Conservation (phyloP, 2,329 filamentous ascomycete genomes). For the Fusarium buxicola region DNA sequence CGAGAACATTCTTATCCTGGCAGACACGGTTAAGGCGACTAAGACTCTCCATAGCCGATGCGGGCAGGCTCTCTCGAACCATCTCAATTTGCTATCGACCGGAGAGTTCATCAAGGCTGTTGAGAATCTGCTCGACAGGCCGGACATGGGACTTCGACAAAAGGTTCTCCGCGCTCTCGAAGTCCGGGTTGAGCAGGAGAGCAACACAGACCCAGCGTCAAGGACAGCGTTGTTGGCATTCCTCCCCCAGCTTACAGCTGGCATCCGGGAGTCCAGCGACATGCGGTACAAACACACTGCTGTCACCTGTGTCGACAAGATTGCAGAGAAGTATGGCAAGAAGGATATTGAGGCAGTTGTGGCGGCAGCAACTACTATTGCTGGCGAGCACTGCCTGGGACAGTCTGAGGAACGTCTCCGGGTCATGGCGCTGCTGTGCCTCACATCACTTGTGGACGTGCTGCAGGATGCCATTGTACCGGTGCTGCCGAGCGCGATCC, state of each 20-base stretch:
- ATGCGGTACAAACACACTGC: conserved; percentile 85
- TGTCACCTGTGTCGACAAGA: conserved; percentile 90
- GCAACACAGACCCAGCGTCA: conserved; percentile 74
- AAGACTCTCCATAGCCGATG: conserved; percentile 68
- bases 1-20: conserved; percentile 73
- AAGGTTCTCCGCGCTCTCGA: conserved; percentile 87
- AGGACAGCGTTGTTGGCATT: conserved; percentile 80
- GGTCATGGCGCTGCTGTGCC: conserved; percentile 86
- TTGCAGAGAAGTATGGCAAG: conserved; percentile 94
- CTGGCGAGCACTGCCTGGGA: conserved; percentile 80
- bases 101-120: conserved; percentile 90
- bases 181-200: conserved; percentile 79
- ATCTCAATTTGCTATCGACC: conserved; percentile 88
- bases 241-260: conserved; percentile 79
- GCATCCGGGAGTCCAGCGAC: conserved; percentile 79
- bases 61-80: conserved; percentile 78
- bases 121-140: conserved; percentile 81
- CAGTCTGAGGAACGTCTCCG: conserved; percentile 78
- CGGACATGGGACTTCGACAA: conserved; percentile 79
- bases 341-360: conserved; percentile 84
- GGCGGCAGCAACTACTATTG: conserved; percentile 80
- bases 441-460: conserved; percentile 90
- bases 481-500: conserved; percentile 80
- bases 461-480: conserved; percentile 88
- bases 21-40: conserved; percentile 70